Conservation (phyloP, 2,329 filamentous ascomycete genomes). For the Microdochium trichocladiopsis region DNA sequence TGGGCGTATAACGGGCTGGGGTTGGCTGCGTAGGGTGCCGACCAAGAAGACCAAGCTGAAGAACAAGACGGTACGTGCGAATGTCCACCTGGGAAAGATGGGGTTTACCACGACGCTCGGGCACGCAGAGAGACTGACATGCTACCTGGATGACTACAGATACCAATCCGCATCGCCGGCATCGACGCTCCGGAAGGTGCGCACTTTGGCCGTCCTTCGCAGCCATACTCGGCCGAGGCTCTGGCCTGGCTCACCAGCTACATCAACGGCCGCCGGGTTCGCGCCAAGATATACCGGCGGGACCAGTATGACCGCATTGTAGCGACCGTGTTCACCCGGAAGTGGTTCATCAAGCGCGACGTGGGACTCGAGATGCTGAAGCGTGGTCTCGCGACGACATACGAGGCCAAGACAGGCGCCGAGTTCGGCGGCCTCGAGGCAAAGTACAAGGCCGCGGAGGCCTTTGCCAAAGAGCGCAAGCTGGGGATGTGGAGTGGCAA, state of each 20-base stretch:
- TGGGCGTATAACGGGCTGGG: constrained; percentile 83
- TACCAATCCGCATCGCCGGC: constrained; percentile 83
- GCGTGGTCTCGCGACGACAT: constrained; percentile 78
- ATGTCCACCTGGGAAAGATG: too few relatives aligned
- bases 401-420: constrained; percentile 83
- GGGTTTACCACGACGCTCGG: not conserved
- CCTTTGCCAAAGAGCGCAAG: constrained; percentile 55
- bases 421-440: constrained; percentile 74
- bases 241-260: constrained; percentile 71
- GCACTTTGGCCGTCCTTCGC: constrained; percentile 84
- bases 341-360: constrained; percentile 63
- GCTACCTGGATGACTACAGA: constrained; percentile 42
- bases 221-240: constrained; percentile 78
- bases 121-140: constrained; percentile 3
- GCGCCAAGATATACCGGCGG: constrained; percentile 72
- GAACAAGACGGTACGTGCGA: constrained; percentile 62
- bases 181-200: constrained; percentile 89
- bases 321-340: constrained; percentile 72
- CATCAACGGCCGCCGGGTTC: constrained; percentile 65
- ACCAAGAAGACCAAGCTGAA: constrained; percentile 60
- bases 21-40: constrained; percentile 77
- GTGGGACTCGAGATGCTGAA: constrained; percentile 88
- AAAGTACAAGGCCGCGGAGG: constrained; percentile 60
- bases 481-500: constrained; percentile 71
- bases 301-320: constrained; percentile 94